Evolutionary conservation across 2,329 filamentous ascomycete genomes (phyloP).

Genomic region (Colletotrichum chlorophyti): DNA sequence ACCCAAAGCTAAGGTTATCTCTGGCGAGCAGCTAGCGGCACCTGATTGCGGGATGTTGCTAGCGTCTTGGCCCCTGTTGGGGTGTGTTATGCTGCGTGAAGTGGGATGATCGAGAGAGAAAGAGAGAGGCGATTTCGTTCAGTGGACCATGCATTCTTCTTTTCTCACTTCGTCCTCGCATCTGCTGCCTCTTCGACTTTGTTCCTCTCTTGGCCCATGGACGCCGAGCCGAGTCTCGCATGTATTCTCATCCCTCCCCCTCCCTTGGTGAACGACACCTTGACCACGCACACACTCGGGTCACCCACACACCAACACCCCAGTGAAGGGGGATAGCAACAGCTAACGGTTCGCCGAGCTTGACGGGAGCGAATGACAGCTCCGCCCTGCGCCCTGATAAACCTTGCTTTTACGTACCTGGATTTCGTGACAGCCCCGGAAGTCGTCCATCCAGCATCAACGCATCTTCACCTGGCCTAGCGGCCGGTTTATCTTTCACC

Average conservation of each 20-base stretch:
- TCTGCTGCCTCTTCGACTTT: background rate
- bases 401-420: constrained; percentile 42
- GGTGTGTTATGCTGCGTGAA: too few relatives aligned
- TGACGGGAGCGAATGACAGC: constrained; percentile 29
- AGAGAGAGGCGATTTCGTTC: too few relatives aligned
- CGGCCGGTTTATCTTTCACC: too few relatives aligned
- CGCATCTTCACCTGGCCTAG: background rate
- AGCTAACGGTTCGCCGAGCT: constrained; percentile 31
- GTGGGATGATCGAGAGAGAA: too few relatives aligned
- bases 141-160: too few relatives aligned
- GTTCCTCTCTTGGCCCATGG: background rate
- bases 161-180: background rate
- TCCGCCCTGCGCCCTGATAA: constrained; percentile 16
- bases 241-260: background rate
- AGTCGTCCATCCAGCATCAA: constrained; percentile 18
- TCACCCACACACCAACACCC: background rate
- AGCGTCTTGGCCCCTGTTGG: constrained; percentile 15
- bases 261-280: background rate
- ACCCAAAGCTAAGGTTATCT: constrained; percentile 19
- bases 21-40: background rate
- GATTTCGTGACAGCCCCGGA: constrained; percentile 39
- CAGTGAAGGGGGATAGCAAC: too few relatives aligned
- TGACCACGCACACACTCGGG: background rate
- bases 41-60: constrained; percentile 18
- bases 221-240: too few relatives aligned